phyloP scores from a whole-genome alignment of 352 stramenopile species.

The Poterioochromonas sp. region DNA sequence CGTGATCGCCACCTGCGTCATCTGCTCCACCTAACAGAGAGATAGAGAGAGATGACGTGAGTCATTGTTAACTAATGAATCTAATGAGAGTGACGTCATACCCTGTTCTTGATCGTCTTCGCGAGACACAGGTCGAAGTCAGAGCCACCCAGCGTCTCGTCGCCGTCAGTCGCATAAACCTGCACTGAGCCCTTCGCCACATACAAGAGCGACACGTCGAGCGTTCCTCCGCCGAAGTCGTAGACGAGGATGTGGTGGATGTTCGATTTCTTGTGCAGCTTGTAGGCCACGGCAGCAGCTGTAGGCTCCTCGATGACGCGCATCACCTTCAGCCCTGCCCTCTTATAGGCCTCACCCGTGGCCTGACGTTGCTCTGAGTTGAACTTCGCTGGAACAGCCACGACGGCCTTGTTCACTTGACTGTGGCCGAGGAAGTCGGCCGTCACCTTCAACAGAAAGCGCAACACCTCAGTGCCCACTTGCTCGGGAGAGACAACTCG shows the following conservation, averaged over 20 bases:
- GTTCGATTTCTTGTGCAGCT: conserved; percentile 60
- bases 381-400: conserved; percentile 71
- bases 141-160: conserved; percentile 42
- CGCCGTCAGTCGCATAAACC: conserved; percentile 46
- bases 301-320: conserved; percentile 62
- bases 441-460: conserved; percentile 54
- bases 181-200: conserved; percentile 45
- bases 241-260: conserved; percentile 73
- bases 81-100: not conserved
- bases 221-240: conserved; percentile 72
- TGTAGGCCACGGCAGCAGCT: conserved; percentile 67
- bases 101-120: conserved; percentile 31
- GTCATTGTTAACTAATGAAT: too few relatives aligned
- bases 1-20: too few relatives aligned
- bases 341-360: conserved; percentile 53
- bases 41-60: too few relatives aligned
- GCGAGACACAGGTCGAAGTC: conserved; percentile 26
- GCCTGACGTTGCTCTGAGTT: conserved; percentile 52
- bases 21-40: too few relatives aligned
- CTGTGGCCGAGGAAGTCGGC: conserved; percentile 55
- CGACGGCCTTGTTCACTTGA: conserved; percentile 58
- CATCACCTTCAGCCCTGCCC: conserved; percentile 50
- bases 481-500: conserved; percentile 38
- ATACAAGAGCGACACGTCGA: conserved; percentile 57
- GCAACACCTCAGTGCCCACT: conserved; percentile 56